A percentile compares a stretch with the other conserved stretches of the same genome.
Evolutionary conservation across 495 filamentous ascomycete genomes (phyloP).

Genomic region (Penicillium egyptiacum): DNA sequence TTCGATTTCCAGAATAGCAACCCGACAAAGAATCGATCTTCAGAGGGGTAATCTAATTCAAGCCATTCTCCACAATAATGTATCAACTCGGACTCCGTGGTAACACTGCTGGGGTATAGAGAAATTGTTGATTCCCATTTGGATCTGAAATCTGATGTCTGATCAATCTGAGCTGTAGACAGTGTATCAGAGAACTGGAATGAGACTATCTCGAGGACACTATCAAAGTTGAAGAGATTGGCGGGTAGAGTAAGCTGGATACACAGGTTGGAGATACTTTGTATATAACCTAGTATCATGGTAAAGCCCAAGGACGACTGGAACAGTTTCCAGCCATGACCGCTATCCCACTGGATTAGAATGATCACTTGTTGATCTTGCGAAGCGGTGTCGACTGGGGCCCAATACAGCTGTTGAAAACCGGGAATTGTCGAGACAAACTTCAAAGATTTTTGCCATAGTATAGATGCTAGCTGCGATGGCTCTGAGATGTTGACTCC

Average conservation of each 20-base stretch:
- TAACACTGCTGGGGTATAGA: background rate
- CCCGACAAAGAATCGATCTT: conserved; percentile 13
- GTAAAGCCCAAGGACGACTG: conserved; percentile 14
- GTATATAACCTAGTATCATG: conserved; percentile 19
- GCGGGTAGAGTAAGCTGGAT: conserved; percentile 12
- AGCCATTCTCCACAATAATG: conserved; percentile 13
- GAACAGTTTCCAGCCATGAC: conserved; percentile 14
- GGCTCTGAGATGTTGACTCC: conserved; percentile 11
- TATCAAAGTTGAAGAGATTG: no score
- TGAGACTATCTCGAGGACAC: background rate
- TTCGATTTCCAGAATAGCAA: conserved; percentile 19
- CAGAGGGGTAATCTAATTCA: conserved; percentile 3
- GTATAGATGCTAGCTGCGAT: conserved; percentile 1
- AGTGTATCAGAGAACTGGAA: conserved; percentile 2
- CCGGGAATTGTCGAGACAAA: no score
- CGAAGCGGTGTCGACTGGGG: background rate
- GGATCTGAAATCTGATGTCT: background rate
- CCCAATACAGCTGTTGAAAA: no score
- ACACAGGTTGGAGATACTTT: conserved; percentile 8
- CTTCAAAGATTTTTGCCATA: no score
- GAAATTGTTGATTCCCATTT: background rate
- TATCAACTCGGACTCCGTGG: conserved; percentile 1
- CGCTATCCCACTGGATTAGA: conserved; percentile 15
- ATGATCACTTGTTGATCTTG: conserved; percentile 8
- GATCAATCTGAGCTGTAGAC: background rate